Percentiles rank a stretch among this genome's conserved stretches.
phyloP scores from a whole-genome alignment of 345 rosid species.

The Linum tenue region DNA sequence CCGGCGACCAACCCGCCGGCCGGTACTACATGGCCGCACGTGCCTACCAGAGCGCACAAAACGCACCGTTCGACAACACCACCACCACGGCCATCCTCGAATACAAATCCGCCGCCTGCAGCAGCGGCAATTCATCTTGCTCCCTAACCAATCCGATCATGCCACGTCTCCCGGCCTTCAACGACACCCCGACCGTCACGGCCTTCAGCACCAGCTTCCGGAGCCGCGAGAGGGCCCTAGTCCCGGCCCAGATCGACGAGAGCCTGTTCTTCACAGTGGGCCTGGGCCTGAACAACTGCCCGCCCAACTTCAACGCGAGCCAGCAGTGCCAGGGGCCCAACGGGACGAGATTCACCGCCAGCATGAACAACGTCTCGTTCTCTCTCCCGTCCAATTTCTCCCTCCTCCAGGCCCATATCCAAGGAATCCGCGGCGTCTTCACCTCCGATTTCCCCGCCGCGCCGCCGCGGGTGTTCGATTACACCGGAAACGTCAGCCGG shows the following conservation, averaged over 20 bases:
- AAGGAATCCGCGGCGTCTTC: conserved; percentile 24
- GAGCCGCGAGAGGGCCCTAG: conserved; percentile 8
- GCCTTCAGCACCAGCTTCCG: conserved; percentile 16
- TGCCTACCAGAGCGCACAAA: conserved; percentile 20
- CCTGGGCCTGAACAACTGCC: conserved; percentile 20
- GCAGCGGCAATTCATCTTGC: background rate
- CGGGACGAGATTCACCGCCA: conserved; percentile 31
- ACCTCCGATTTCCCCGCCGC: conserved; percentile 27
- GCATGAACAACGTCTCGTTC: conserved; percentile 44
- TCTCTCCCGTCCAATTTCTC: conserved; percentile 22
- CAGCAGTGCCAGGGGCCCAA: conserved; percentile 25
- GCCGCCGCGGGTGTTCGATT: background rate
- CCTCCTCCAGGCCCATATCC: conserved; percentile 33
- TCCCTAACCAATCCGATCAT: conserved; percentile 13
- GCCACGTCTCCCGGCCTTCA: conserved; percentile 21
- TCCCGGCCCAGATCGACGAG: conserved; percentile 20
- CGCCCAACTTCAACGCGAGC: conserved; percentile 13
- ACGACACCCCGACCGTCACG: conserved; percentile 23
- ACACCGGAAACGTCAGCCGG: conserved; percentile 2
- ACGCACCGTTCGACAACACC: conserved; percentile 22
- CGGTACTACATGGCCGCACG: conserved; percentile 21
- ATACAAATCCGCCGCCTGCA: conserved; percentile 4
- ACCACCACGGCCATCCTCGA: conserved; percentile 25
- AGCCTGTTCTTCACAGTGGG: conserved; percentile 18
- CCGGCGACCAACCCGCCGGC: conserved; percentile 18